Conservation (phyloP, 805 yeast genomes). For the Saturnispora sekii region DNA sequence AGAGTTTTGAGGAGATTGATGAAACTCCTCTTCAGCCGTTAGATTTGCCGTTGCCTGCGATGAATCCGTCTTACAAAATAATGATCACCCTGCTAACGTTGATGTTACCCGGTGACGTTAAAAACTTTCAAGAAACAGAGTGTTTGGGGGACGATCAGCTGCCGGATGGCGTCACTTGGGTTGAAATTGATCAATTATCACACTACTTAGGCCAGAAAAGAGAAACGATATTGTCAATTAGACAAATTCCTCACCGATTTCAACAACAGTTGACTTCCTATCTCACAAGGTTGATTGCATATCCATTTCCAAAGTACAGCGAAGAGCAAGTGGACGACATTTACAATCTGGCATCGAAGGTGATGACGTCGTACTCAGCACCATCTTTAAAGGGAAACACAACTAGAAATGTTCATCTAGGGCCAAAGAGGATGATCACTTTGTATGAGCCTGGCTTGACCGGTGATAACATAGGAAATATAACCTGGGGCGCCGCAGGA, state of each 20-base stretch:
- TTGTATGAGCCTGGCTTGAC: slow-evolving; percentile 81
- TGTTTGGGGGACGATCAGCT: not conserved
- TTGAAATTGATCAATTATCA: not conserved
- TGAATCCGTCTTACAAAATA: slow-evolving; percentile 1
- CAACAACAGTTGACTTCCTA: slow-evolving; percentile 34
- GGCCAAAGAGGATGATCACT: slow-evolving; percentile 18
- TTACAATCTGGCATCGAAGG: slow-evolving; percentile 44
- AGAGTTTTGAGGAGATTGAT: not conserved
- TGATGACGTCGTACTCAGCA: slow-evolving; percentile 79
- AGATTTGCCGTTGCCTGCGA: slow-evolving; percentile 3
- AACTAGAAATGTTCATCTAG: slow-evolving; percentile 43
- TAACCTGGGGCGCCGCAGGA: slow-evolving; percentile 93
- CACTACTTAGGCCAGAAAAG: not conserved
- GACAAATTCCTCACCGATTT: slow-evolving; percentile 1
- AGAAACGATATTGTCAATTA: slow-evolving; percentile 1
- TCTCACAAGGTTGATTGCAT: slow-evolving; percentile 41
- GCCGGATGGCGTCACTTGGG: not conserved
- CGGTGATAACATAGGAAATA: slow-evolving; percentile 77
- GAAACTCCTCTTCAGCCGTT: slow-evolving; percentile 5
- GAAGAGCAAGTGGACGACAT: slow-evolving; percentile 32
- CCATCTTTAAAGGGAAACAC: slow-evolving; percentile 72
- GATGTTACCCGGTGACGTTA: slow-evolving; percentile 2
- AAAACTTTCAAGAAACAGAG: slow-evolving; percentile 1
- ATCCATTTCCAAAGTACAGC: slow-evolving; percentile 38
- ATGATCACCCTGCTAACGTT: not conserved